Evolutionary conservation across 2,329 filamentous ascomycete species (phyloP), one percentile per base, ranked within the genome.

Genomic region (Fusarium austroafricanum): DNA sequence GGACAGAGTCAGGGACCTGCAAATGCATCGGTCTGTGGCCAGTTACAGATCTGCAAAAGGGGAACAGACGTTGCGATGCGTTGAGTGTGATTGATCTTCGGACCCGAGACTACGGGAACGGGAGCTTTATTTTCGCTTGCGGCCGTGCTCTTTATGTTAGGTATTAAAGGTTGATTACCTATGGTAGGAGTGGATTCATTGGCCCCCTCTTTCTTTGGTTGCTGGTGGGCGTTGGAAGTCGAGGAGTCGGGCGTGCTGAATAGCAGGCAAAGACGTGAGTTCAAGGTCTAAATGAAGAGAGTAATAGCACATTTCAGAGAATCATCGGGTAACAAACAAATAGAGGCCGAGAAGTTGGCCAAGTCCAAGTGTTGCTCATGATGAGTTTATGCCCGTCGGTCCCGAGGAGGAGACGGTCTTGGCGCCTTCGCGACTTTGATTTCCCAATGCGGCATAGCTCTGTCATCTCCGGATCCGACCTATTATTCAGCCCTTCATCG

Each of bases 311-410:
- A n/a, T 31, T 14, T n/a, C 15, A 39, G 12, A 28, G 46, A 21
- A 33, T 45, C 29, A 18, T 66, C 65, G 55, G 65, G 50, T 21
- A 68, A 21, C 15, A 43, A 37, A 26, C 31, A 21, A 29, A 10
- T 4, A 38, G 35, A 65, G 28, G 44, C 63, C 64, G 63, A 59
- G 53, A n/a, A 37, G 44, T 53, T 29, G 49, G 49, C 33, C 39
- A 43, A 31, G 31, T 47, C 44, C 21, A 44, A 62, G 43, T 51
- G 38, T 47, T 42, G 49, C 42, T 49, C 29, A 55, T 28, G 61
- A 37, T 57, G 50, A 56, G 59, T 40, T 68, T n/a, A 56, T 68
- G 55, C 44, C 67, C 67, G 64, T 73, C 71, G 71, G 71, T 67
- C 71, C 71, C 71, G 71, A 72, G 45, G 56, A 67, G 52, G 66